These are phyloP conservation scores for Exobasidium cylindrosporum DNA, from an alignment of 1,284 basidiomycete species.

Conservation along the genomic window DNA sequence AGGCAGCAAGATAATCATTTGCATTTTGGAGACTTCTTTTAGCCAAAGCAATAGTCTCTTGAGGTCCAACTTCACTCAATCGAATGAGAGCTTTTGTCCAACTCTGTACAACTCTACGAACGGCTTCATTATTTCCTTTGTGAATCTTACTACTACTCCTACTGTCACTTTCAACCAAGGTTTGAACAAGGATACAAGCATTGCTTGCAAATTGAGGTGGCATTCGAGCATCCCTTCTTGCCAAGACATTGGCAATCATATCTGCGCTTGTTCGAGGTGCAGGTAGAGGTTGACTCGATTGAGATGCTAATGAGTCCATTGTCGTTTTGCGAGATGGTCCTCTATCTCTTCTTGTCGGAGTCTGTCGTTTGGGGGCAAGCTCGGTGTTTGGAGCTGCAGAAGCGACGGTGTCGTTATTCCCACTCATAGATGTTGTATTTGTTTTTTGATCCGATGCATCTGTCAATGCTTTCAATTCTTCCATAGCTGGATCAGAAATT, in stretches of 20 bases:
- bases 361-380: not conserved
- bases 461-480: constrained; percentile 2
- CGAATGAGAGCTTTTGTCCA: not conserved
- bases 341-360: no score
- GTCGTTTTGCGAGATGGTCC: constrained; percentile 23
- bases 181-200: constrained; percentile 29
- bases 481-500: constrained; percentile 3
- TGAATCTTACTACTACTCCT: not conserved
- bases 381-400: constrained; percentile 1
- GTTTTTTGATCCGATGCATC: constrained; percentile 12
- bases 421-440: constrained; percentile 10
- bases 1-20: not conserved
- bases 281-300: constrained; percentile 27
- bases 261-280: constrained; percentile 25
- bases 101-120: not conserved
- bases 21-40: not conserved
- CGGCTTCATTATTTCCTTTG: not conserved
- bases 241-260: constrained; percentile 41
- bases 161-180: not conserved
- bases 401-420: not conserved
- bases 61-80: constrained; percentile 3
- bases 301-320: constrained; percentile 25
- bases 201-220: constrained; percentile 43
- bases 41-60: not conserved
- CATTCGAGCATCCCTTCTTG: constrained; percentile 42